These are phyloP conservation scores for Ehretia macrophylla DNA, from an alignment of 257 asterid species.

Conservation along the genomic window DNA sequence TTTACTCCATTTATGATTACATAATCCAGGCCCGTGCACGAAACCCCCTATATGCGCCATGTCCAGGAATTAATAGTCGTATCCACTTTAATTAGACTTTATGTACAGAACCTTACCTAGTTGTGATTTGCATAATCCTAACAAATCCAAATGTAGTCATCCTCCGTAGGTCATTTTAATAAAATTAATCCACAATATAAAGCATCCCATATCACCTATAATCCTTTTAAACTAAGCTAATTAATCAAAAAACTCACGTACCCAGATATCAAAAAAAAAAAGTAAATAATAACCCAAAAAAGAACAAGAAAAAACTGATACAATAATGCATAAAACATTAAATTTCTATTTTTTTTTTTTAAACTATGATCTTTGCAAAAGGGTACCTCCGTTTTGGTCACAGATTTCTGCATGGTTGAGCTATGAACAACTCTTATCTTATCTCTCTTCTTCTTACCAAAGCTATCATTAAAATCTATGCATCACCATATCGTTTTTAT, in stretches of 20 bases:
- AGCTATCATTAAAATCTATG: conserved; percentile 6
- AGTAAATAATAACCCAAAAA: neutral
- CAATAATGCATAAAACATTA: neutral
- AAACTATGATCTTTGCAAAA: neutral
- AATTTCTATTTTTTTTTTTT: too few relatives aligned
- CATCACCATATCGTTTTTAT: conserved; percentile 5
- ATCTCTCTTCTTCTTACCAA: conserved; percentile 3
- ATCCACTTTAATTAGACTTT: too few relatives aligned
- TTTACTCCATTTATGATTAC: too few relatives aligned
- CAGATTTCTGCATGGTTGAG: conserved; percentile 42
- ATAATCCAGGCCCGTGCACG: too few relatives aligned
- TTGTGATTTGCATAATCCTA: too few relatives aligned
- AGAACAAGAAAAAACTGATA: neutral
- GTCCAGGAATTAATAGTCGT: too few relatives aligned
- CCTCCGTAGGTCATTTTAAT: too few relatives aligned
- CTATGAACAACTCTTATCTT: conserved; percentile 44
- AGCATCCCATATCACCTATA: neutral
- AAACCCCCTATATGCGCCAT: too few relatives aligned
- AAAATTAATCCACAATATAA: too few relatives aligned
- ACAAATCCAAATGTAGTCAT: too few relatives aligned
- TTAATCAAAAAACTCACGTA: conserved; percentile 1
- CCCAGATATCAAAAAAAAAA: neutral
- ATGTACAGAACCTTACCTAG: too few relatives aligned
- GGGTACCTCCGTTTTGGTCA: conserved; percentile 33
- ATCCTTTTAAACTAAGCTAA: neutral